phyloP scores from a whole-genome alignment of 177 flowering plant species.

The Vitis hybrid region DNA sequence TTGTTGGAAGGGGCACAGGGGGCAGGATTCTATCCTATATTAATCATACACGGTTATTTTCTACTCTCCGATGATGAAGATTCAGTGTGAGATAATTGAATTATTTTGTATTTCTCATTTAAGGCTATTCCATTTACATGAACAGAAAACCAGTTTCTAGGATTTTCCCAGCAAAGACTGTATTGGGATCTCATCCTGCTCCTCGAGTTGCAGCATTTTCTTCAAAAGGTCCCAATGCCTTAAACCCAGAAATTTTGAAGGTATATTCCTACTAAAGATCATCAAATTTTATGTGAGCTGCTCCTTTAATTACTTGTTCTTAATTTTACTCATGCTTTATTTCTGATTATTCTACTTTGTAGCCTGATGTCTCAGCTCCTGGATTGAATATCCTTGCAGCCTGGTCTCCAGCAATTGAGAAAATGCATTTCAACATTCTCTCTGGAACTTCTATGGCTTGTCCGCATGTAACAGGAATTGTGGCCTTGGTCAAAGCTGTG shows the following conservation, averaged over 20 bases:
- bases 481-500: slow-evolving; percentile 60
- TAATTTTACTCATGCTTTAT: background rate
- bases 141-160: slow-evolving; percentile 50
- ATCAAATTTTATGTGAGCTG: background rate
- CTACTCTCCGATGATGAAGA: background rate
- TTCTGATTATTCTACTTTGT: slow-evolving; percentile 13
- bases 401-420: slow-evolving; percentile 64
- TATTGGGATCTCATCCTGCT: slow-evolving; percentile 58
- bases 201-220: slow-evolving; percentile 77
- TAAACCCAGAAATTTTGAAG: slow-evolving; percentile 77
- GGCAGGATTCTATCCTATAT: slow-evolving; percentile 52
- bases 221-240: slow-evolving; percentile 73
- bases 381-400: slow-evolving; percentile 85
- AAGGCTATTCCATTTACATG: slow-evolving; percentile 5
- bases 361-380: slow-evolving; percentile 86
- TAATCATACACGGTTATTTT: slow-evolving; percentile 49
- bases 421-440: slow-evolving; percentile 57
- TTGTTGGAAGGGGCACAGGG: slow-evolving; percentile 51
- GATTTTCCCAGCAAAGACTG: slow-evolving; percentile 55
- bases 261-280: slow-evolving; percentile 24
- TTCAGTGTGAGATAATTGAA: background rate
- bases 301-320: background rate
- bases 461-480: slow-evolving; percentile 80
- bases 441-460: slow-evolving; percentile 95
- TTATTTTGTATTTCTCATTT: slow-evolving; percentile 6